Base-by-base conservation (phyloP, 768 basidiomycete species). In the Pleurotus salmoneostramineus region DNA sequence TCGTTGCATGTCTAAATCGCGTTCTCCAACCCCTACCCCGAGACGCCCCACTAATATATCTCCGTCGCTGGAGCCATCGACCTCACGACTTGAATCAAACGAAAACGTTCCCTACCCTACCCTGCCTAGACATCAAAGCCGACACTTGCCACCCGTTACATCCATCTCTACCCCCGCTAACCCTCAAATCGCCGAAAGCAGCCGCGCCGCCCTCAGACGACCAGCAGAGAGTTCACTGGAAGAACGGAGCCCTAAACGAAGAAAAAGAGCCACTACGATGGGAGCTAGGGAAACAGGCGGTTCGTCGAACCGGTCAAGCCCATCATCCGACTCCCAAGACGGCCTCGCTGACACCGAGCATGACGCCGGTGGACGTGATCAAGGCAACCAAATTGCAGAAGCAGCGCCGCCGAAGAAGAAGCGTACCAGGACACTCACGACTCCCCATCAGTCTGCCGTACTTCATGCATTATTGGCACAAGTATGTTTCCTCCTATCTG, bases 401-500 rank as follows among this genome's bases (percentile, higher is more conserved):
- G 66, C 68, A 31, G 65, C 74, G 32, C 83, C 83, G 50, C 80
- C 83, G 61, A 91, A 91, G 79, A 90, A 90, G 72, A 92, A 91
- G 65, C 81, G 92, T 56, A 94, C 92, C 33, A 78, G 89, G 48
- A 90, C 88, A 27, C 75, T 94, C 57, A 94, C 92, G 42, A 94
- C 92, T 6, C 90, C 92, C 6, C 89, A 93, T 66, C 92, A 94
- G 68, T 86, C 92, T 56, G 88, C 89, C 10, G 91, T 92, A n/a
- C 77, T 94, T 15, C 91, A 93, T 64, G 88, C 88, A 4, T 79
- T 94, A 47, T 81, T 94, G n/a, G 88, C 89, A 34, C 86, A 93
- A 85, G 92, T 93, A 73, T 63, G 71, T 58, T 40, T 31, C n/a
- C 46, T 56, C 59, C 63, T 60, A 55, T 43, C 31, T 59, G 54